phyloP scores from a whole-genome alignment of 345 rosid species.

The Ceriops tagal region DNA sequence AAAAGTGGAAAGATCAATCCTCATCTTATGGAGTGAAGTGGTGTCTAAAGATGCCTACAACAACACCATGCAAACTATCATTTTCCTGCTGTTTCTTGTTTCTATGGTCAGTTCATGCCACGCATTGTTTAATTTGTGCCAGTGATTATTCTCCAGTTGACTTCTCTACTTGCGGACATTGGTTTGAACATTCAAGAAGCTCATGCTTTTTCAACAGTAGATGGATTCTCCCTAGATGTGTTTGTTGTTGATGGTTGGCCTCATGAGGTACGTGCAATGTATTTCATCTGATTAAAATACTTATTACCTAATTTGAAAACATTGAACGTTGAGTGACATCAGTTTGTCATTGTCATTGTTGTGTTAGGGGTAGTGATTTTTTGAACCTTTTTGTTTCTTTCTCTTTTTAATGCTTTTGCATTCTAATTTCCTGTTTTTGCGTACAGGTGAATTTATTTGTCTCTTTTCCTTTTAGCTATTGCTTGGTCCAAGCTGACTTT shows the following conservation, averaged over 20 bases:
- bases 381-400: too few species aligned
- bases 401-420: too few species aligned
- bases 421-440: too few species aligned
- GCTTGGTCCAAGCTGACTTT: background rate
- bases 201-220: constrained; percentile 87
- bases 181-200: constrained; percentile 94
- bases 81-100: too few species aligned
- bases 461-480: background rate
- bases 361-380: too few species aligned
- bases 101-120: background rate
- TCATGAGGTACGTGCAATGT: constrained; percentile 52
- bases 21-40: too few species aligned
- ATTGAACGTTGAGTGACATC: background rate
- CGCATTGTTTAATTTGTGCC: constrained; percentile 10
- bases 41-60: too few species aligned
- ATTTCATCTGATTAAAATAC: background rate
- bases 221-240: constrained; percentile 91
- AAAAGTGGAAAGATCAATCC: too few species aligned
- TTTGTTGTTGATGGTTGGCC: constrained; percentile 98
- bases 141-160: constrained; percentile 48
- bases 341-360: background rate
- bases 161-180: constrained; percentile 82
- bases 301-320: background rate
- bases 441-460: too few species aligned
- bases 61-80: too few species aligned